These are phyloP conservation scores for Toxoplasma gondii DNA, from an alignment of 169 alveolate species.

Conservation along the genomic window DNA sequence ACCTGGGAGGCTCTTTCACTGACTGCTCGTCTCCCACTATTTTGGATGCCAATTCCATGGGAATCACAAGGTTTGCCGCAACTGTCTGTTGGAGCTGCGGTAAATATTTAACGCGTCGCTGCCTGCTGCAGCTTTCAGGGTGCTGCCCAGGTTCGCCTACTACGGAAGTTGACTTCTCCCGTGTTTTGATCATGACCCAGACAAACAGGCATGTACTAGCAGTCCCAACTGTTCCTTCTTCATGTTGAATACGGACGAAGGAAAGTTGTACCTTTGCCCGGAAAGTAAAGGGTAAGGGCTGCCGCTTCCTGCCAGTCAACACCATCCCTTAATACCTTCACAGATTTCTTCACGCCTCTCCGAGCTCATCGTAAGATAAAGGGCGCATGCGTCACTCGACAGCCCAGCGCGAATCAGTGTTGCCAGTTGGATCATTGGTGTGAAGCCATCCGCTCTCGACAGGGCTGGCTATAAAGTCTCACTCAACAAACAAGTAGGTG, in stretches of 20 bases:
- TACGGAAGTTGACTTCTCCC: neutral
- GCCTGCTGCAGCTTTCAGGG: conserved; percentile 22
- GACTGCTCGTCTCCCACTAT: conserved; percentile 30
- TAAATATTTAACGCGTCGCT: neutral
- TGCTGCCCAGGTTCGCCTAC: neutral
- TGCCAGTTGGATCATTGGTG: conserved; percentile 24
- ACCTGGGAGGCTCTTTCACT: neutral
- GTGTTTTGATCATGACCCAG: neutral
- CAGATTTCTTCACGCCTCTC: conserved; percentile 24
- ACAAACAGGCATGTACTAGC: neutral
- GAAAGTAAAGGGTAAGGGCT: neutral
- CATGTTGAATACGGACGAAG: conserved; percentile 13
- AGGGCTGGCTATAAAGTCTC: neutral
- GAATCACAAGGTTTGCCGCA: conserved; percentile 9
- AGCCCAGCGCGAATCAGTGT: neutral
- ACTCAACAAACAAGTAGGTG: conserved; percentile 26
- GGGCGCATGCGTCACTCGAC: neutral
- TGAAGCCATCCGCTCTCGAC: conserved; percentile 14
- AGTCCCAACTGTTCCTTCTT: conserved; percentile 15
- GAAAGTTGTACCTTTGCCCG: conserved; percentile 10
- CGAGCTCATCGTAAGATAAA: neutral
- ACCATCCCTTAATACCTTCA: neutral
- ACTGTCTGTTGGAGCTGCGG: neutral
- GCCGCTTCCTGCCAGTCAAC: neutral
- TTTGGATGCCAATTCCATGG: conserved; percentile 11